phyloP scores from a whole-genome alignment of 768 basidiomycete species.

The Macrolepiota dolichaula region DNA sequence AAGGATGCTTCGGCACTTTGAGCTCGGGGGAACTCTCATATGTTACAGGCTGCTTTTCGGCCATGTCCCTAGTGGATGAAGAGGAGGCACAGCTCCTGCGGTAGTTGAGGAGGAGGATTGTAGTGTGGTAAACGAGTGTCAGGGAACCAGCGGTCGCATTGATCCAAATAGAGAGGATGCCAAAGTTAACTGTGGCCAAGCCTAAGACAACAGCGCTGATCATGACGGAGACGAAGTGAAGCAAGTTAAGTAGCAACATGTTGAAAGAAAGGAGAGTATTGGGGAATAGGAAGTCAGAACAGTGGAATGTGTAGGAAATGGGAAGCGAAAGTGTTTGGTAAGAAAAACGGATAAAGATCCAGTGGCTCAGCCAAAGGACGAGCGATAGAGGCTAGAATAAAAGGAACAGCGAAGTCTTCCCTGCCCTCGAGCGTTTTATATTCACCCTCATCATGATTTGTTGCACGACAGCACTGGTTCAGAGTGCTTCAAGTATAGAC shows the following conservation, averaged over 20 bases:
- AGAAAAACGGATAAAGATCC: background rate
- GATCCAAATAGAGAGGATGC: constrained; percentile 23
- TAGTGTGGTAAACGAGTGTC: constrained; percentile 19
- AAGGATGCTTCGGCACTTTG: background rate
- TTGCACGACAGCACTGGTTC: background rate
- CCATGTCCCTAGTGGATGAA: background rate
- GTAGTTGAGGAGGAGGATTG: constrained; percentile 12
- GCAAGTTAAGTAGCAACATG: background rate
- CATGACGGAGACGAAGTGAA: constrained; percentile 2
- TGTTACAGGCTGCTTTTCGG: background rate
- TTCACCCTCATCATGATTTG: background rate
- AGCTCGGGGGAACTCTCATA: background rate
- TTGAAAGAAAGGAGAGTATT: background rate
- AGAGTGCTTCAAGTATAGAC: background rate
- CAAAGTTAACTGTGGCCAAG: constrained; percentile 23
- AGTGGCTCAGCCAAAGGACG: constrained; percentile 1
- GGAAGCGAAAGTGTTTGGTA: background rate
- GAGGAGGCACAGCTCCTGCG: constrained; percentile 1
- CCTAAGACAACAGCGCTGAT: constrained; percentile 8
- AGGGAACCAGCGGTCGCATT: constrained; percentile 20
- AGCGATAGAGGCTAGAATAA: background rate
- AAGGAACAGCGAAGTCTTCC: background rate
- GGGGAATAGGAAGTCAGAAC: background rate
- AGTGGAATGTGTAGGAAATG: too few species aligned
- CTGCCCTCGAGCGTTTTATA: background rate